Evolutionary conservation across 2,329 filamentous ascomycete genomes (phyloP).

Genomic region (Moelleriella libera): DNA sequence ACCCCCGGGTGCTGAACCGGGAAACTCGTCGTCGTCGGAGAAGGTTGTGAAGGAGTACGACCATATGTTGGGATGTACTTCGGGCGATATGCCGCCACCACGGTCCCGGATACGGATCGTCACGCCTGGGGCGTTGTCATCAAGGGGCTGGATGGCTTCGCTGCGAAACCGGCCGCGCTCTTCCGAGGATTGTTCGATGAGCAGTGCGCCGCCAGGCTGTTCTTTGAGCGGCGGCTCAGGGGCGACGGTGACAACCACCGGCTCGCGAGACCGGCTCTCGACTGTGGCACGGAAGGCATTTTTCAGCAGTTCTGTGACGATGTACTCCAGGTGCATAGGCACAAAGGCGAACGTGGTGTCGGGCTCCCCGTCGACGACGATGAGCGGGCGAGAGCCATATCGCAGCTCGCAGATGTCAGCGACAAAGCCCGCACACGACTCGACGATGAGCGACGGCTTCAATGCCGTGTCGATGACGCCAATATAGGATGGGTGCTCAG

Average conservation of each 20-base stretch:
- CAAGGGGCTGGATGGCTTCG: conserved; percentile 40
- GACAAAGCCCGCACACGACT: conserved; percentile 78
- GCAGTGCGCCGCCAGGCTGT: conserved; percentile 9
- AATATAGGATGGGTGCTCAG: conserved; percentile 56
- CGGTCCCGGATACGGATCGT: conserved; percentile 91
- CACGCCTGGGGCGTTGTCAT: conserved; percentile 63
- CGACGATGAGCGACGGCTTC: conserved; percentile 66
- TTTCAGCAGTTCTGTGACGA: conserved; percentile 90
- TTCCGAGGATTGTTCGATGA: conserved; percentile 19
- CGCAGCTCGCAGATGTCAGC: conserved; percentile 94
- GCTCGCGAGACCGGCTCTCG: conserved; percentile 67
- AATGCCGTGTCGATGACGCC: conserved; percentile 91
- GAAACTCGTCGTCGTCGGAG: conserved; percentile 39
- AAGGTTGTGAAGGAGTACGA: conserved; percentile 97
- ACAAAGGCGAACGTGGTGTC: conserved; percentile 87
- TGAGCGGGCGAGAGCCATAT: conserved; percentile 73
- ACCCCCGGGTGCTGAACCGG: conserved; percentile 31
- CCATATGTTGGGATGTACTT: conserved; percentile 80
- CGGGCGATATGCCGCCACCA: conserved; percentile 83
- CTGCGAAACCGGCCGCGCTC: conserved; percentile 25
- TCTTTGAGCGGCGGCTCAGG: conserved; percentile 37
- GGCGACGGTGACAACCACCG: conserved; percentile 85
- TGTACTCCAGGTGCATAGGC: conserved; percentile 93
- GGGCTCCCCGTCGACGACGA: conserved; percentile 73
- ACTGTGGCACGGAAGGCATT: conserved; percentile 92